Evolutionary conservation across 139 green algal genomes (phyloP), one percentile per base, ranked within the genome.

Genomic region (Chlamydomonas sp.): DNA sequence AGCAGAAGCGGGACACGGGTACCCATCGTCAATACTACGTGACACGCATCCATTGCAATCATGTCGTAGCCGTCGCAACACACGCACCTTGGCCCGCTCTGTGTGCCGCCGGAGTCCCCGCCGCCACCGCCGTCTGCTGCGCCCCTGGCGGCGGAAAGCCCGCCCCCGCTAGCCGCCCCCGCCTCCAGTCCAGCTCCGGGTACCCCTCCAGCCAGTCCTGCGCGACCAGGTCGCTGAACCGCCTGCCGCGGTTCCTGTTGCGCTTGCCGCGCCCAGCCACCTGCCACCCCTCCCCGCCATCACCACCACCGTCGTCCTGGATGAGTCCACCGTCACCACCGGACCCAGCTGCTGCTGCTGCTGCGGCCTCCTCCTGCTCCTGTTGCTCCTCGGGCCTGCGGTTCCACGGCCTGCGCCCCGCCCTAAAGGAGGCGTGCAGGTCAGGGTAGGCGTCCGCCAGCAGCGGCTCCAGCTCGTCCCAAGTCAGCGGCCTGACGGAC

Each of bases 361-460:
- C 10, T 15, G n/a, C 14, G 68, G 14, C 10, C 68, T 12, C 20
- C 20, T 85, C 66, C 9, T 64, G 66, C 5, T 77, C 66, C 49
- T 31, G 49, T 3, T 5, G 75, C 75, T 74, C 74, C 4, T 67
- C 49, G 17, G 63, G 63, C 17, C n/a, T 63, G 63, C 74, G 83
- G 74, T 88, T 88, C 83, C 83, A 88, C 16, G 63, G 63, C 4
- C 83, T 63, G 9, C 49, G 78, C 3, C 69, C 63, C 16, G 57
- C 17, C 7, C 78, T 68, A 64, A 88, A 83, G 16, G 66, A 82
- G 18, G n/a, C 82, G 78, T 85, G n/a, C 78, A 84, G 88, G 4
- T 7, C 77, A 0, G 58, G 75, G 57, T 90, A 20, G 74, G 66
- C 78, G 60, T n/a, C 6, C 12, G 31, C 4, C 14, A 88, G 17